Evolutionary conservation across 148 eudicot genomes (phyloP), one percentile per base, ranked within the genome.

Genomic region (Rhododendron griersonianum): DNA sequence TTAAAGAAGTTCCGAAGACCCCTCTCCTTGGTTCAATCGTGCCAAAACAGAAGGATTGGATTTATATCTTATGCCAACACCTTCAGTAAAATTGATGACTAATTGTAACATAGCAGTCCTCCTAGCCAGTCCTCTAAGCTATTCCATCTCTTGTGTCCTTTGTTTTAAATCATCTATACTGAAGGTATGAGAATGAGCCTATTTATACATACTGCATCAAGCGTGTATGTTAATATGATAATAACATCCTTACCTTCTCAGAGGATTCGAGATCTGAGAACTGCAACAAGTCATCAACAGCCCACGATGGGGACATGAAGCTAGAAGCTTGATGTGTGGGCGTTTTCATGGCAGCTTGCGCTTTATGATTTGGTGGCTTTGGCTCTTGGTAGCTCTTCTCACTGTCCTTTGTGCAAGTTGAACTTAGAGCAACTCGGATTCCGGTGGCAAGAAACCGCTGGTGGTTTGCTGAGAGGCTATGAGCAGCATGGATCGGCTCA

Each of bases 371-470:
- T 2, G 95, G 92, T 81, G 98, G 90, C 67, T 84, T 85, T 39
- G 91, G 96, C 71, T 96, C 96, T 48, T 55, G 86, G 67, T 87
- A 78, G 86, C 61, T 87, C 78, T 90, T 92, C 80, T 89, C 90
- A 14, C 73, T 41, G 55, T 90, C 93, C 61, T 91, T 88, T 50
- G 87, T 83, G 86, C 25, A 61, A 78, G 89, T 89, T 3, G 94
- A 90, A 16, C 89, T 93, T 30, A 93, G 84, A 37, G 95, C 96
- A 11, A 97, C 98, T 21, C 91, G 90, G 30, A 97, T 94, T 13
- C 99, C 98, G 0, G 99, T 95, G 59, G 99, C 98, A 45, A 97
- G 88, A 87, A 92, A 94, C 45, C 98, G 90, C 90, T 97, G 98
- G 89, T 97, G 99, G 81, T 93, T 95, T 41, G 92, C 95, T 45